Evolutionary conservation across 441 rosid species (phyloP), one percentile per base, ranked within the genome.

Genomic region (Brassica balearica): DNA sequence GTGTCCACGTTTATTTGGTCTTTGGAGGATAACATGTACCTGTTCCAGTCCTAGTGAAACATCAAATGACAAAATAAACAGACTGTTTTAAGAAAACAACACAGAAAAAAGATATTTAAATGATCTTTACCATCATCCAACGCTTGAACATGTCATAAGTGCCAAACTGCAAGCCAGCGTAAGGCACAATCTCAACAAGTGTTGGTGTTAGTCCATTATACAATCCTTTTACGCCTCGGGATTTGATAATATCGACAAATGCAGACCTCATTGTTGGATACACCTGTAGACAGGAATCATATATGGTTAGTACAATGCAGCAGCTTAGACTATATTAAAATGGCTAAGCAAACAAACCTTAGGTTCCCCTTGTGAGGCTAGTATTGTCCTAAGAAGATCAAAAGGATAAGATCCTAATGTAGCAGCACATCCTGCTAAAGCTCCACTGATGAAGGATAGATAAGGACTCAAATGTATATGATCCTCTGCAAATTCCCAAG

Each of bases 261-360:
- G 98, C 97, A 83, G 96, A 94, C 81, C 94, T 89, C 99, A 96
- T 94, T n/a, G 89, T 91, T 19, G 98, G 97, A 82, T 92, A 96
- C 25, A 96, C 91, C 99, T 95, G 82, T 34, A 85, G 12, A 60
- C 9, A 43, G 61, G 53, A 27, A 55, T 11, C 62, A 81, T 56
- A 14, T 8, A 60, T 32, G n/a, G 74, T 62, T 43, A 43, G 51
- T 62, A 76, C 70, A 10, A 67, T 14, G 56, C 61, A 14, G 56
- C 61, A 14, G 5, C 22, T 41, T 60, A 53, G 15, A 15, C 22
- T 53, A 51, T 53, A 6, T 14, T 6, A 53, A 43, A 43, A 43
- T 43, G 22, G 59, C 8, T 53, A 15, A 15, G 20, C 56, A 51
- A 14, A 65, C 51, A 11, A 59, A 95, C 99, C 99, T 91, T 96